Conservation (phyloP, 768 basidiomycete species). For the Pisolithus sp. region DNA sequence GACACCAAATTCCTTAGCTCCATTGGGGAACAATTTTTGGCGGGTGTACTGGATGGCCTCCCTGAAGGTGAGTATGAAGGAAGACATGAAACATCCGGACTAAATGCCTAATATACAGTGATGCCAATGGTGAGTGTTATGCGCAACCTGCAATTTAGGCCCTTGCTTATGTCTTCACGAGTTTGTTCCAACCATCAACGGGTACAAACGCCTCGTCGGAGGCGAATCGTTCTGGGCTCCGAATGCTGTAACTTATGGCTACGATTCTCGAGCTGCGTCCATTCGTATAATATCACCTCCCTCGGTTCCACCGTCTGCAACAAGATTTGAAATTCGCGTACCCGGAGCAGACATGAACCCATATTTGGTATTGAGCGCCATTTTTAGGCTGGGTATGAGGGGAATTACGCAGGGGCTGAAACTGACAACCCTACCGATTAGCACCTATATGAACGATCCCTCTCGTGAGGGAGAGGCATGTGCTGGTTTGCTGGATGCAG, state of each 20-base stretch:
- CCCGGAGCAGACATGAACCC: constrained; percentile 98
- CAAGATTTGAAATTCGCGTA: constrained; percentile 88
- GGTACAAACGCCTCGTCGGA: constrained; percentile 93
- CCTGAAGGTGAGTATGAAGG: constrained; percentile 60
- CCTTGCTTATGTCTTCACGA: constrained; percentile 20
- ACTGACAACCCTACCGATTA: constrained; percentile 67
- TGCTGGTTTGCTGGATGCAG: constrained; percentile 17
- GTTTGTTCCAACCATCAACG: constrained; percentile 89
- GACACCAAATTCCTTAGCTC: constrained; percentile 84
- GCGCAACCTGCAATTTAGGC: not conserved
- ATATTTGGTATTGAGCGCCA: constrained; percentile 80
- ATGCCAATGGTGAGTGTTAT: constrained; percentile 67
- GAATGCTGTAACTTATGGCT: constrained; percentile 89
- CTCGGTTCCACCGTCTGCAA: constrained; percentile 70
- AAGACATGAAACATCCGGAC: not conserved
- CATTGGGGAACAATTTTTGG: constrained; percentile 88
- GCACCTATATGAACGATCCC: constrained; percentile 20
- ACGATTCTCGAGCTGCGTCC: constrained; percentile 90
- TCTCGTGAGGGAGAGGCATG: constrained; percentile 56
- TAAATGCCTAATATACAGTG: constrained; percentile 35
- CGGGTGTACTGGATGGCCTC: constrained; percentile 84
- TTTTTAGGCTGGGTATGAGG: constrained; percentile 80
- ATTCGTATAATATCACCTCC: constrained; percentile 92
- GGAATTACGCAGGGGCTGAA: constrained; percentile 76
- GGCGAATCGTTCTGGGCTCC: constrained; percentile 95